Conservation (phyloP, 192 early-diverging fungal species). For the Obelidium mucronatum region DNA sequence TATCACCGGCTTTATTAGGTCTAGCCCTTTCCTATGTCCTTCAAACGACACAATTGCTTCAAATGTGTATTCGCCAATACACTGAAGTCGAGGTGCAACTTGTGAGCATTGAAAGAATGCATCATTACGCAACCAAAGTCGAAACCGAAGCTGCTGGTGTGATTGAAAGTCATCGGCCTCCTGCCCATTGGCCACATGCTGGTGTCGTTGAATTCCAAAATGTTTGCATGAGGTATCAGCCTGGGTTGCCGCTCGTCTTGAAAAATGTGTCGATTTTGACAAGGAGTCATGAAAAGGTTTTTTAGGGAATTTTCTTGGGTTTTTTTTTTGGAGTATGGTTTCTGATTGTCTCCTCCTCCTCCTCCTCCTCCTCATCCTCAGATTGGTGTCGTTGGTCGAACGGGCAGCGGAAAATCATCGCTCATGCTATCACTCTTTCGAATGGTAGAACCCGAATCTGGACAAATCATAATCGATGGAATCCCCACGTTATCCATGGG, state of each 20-base stretch:
- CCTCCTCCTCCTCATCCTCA: no score
- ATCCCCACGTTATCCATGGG: slow-evolving; percentile 60
- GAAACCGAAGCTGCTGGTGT: slow-evolving; percentile 73
- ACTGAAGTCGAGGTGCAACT: slow-evolving; percentile 45
- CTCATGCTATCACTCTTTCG: slow-evolving; percentile 55
- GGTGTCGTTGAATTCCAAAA: slow-evolving; percentile 51
- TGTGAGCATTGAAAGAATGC: slow-evolving; percentile 35
- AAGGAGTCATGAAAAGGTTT: slow-evolving; percentile 44
- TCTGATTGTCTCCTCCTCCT: not conserved
- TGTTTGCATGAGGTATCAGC: slow-evolving; percentile 51
- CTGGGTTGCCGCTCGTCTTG: slow-evolving; percentile 50
- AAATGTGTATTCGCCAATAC: slow-evolving; percentile 40
- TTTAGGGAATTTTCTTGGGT: not conserved
- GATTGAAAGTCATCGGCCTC: slow-evolving; percentile 44
- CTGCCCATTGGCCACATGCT: slow-evolving; percentile 47
- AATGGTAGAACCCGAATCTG: slow-evolving; percentile 52
- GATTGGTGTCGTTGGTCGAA: slow-evolving; percentile 54
- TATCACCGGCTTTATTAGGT: slow-evolving; percentile 36
- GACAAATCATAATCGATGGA: slow-evolving; percentile 74
- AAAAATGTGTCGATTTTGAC: slow-evolving; percentile 48
- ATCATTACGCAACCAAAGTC: slow-evolving; percentile 43
- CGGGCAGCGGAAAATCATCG: slow-evolving; percentile 57
- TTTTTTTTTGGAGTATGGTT: not conserved
- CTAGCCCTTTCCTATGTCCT: slow-evolving; percentile 37
- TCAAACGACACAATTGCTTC: slow-evolving; percentile 39